Percentiles rank a stretch among this genome's conserved stretches.
Conservation (phyloP, 2,329 filamentous ascomycete species). For the Penicillium sp. region DNA sequence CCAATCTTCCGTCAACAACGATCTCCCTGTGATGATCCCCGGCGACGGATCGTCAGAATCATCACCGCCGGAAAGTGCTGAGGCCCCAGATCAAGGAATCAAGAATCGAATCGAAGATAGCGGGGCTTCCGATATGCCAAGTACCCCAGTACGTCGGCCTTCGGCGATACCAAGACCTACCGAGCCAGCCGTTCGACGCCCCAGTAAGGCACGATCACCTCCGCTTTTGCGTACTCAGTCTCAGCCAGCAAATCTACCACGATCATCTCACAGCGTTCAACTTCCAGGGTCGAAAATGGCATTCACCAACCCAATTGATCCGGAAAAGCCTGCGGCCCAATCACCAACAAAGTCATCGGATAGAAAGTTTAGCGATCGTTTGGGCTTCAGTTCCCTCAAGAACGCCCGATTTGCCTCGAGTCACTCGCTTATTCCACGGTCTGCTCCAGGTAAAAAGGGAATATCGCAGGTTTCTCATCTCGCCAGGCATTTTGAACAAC, state of each 20-base stretch:
- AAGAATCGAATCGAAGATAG: constrained; percentile 13
- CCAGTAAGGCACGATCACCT: constrained; percentile 41
- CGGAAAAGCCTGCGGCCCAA: constrained; percentile 21
- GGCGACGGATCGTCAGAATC: constrained; percentile 7
- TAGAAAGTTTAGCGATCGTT: constrained; percentile 72
- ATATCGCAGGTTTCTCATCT: constrained; percentile 83
- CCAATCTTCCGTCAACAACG: constrained; percentile 5
- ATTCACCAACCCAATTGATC: constrained; percentile 19
- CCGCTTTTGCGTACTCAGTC: constrained; percentile 51
- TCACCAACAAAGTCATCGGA: constrained; percentile 49
- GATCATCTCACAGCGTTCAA: constrained; percentile 15
- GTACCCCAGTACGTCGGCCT: constrained; percentile 26
- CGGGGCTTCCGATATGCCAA: constrained; percentile 9
- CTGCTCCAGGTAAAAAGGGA: constrained; percentile 67
- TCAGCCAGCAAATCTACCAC: constrained; percentile 44
- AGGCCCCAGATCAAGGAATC: constrained; percentile 3
- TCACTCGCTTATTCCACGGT: constrained; percentile 81
- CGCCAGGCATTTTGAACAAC: constrained; percentile 91
- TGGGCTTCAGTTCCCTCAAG: constrained; percentile 66
- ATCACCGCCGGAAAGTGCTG: constrained; percentile 11
- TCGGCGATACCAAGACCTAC: constrained; percentile 41
- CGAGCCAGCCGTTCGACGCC: constrained; percentile 36
- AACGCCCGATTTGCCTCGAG: constrained; percentile 45
- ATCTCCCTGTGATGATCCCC: constrained; percentile 6
- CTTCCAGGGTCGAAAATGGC: constrained; percentile 22